Conservation (phyloP, 164 flowering plant species). For the Pachysandra terminalis region DNA sequence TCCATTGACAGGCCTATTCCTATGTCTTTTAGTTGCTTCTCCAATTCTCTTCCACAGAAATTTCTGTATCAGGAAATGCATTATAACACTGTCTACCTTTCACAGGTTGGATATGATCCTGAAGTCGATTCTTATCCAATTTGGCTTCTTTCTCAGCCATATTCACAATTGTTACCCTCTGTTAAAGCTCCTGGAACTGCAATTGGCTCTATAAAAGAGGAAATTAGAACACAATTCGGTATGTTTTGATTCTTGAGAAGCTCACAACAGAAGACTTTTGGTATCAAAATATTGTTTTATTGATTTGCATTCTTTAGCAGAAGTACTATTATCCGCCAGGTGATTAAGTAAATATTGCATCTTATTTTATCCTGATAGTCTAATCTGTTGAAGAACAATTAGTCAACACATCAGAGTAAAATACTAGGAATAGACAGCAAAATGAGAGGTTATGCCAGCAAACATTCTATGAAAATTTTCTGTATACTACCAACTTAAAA, state of each 20-base stretch:
- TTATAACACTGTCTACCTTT: slow-evolving; percentile 6
- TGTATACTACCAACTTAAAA: too few species aligned
- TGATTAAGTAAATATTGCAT: neutral
- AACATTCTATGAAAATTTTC: too few species aligned
- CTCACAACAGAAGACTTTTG: neutral
- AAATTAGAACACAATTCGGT: slow-evolving; percentile 54
- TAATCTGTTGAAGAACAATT: neutral
- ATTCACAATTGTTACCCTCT: slow-evolving; percentile 62
- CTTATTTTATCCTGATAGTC: too few species aligned
- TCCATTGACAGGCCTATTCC: too few species aligned
- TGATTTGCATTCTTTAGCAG: neutral
- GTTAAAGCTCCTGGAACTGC: slow-evolving; percentile 77
- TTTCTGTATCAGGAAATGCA: neutral
- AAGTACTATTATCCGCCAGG: neutral
- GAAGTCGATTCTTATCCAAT: slow-evolving; percentile 74
- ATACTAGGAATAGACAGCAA: neutral
- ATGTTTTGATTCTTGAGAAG: slow-evolving; percentile 9
- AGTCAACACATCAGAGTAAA: neutral
- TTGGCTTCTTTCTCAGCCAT: slow-evolving; percentile 88
- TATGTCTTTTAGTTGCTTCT: neutral
- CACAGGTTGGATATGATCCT: slow-evolving; percentile 96
- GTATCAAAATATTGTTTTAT: neutral
- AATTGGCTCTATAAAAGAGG: slow-evolving; percentile 60
- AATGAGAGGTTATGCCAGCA: too few species aligned
- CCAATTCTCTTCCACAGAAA: neutral